Percentiles rank a stretch among this genome's conserved stretches.
Evolutionary conservation across 139 green algal species (phyloP).

Genomic region (Coccomyxa sp.): DNA sequence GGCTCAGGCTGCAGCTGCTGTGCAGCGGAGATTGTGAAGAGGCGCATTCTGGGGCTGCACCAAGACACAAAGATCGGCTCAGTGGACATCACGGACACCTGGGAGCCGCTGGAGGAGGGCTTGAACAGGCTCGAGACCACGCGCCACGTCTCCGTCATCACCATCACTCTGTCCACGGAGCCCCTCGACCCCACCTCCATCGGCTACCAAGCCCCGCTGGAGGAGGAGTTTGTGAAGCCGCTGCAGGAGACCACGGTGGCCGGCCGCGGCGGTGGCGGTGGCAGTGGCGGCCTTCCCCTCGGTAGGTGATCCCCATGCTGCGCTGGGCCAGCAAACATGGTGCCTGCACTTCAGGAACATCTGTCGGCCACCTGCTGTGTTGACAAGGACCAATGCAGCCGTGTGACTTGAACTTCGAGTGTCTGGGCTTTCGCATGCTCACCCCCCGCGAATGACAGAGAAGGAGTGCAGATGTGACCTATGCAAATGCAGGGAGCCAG

Average conservation of each 20-base stretch:
- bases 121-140: slow-evolving; percentile 65
- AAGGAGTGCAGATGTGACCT: too few species aligned
- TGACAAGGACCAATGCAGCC: too few species aligned
- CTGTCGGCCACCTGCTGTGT: too few species aligned
- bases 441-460: too few species aligned
- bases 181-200: slow-evolving; percentile 46
- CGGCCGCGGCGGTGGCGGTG: background rate
- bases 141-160: slow-evolving; percentile 77
- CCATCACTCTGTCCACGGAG: slow-evolving; percentile 69
- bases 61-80: slow-evolving; percentile 67
- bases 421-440: too few species aligned
- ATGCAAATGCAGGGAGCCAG: too few species aligned
- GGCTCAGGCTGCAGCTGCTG: background rate
- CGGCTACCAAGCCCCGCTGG: slow-evolving; percentile 78
- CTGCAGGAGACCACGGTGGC: slow-evolving; percentile 5
- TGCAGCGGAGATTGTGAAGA: slow-evolving; percentile 88
- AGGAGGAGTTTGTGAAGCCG: slow-evolving; percentile 45
- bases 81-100: slow-evolving; percentile 52
- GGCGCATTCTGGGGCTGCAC: slow-evolving; percentile 74
- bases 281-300: background rate
- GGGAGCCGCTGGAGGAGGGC: slow-evolving; percentile 78
- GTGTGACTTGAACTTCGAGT: too few species aligned
- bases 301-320: too few species aligned
- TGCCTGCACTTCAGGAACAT: too few species aligned
- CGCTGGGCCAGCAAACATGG: too few species aligned